Conservation (phyloP, 1,284 basidiomycete species). For the Rhodotorula sp. region DNA sequence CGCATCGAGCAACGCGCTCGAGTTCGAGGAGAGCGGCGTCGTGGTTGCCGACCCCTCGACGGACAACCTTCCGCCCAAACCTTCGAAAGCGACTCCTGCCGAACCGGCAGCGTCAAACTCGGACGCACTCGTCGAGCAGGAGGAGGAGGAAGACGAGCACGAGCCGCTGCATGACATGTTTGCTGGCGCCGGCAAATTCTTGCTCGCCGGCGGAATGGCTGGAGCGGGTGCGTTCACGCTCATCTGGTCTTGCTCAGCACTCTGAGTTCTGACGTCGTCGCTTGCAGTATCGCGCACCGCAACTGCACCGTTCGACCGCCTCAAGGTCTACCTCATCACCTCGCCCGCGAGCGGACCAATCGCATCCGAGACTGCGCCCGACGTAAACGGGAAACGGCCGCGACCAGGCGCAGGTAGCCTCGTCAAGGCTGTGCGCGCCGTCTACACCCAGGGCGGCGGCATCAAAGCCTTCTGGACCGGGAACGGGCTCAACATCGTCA, state of each 20-base stretch:
- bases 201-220: slow-evolving; percentile 90
- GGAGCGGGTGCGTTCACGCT: slow-evolving; percentile 80
- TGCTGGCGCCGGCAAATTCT: slow-evolving; percentile 73
- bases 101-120: not conserved
- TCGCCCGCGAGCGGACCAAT: slow-evolving; percentile 50
- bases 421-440: slow-evolving; percentile 69
- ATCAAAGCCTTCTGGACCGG: slow-evolving; percentile 87
- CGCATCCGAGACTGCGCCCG: not conserved
- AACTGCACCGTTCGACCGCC: slow-evolving; percentile 94
- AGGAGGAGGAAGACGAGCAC: slow-evolving; percentile 54
- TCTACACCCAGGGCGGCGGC: slow-evolving; percentile 87
- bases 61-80: not conserved
- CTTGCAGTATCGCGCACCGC: slow-evolving; percentile 83
- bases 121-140: slow-evolving; percentile 45
- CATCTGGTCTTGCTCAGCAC: too few species aligned
- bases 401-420: slow-evolving; percentile 56
- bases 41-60: not conserved
- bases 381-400: slow-evolving; percentile 16
- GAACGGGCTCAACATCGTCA: slow-evolving; percentile 67
- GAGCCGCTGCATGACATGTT: slow-evolving; percentile 43
- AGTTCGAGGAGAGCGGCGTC: slow-evolving; percentile 29
- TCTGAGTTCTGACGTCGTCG: not conserved
- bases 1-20: not conserved
- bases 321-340: slow-evolving; percentile 97
- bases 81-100: not conserved